Conservation (phyloP, 139 green algal species). For the Asterochloris erici region DNA sequence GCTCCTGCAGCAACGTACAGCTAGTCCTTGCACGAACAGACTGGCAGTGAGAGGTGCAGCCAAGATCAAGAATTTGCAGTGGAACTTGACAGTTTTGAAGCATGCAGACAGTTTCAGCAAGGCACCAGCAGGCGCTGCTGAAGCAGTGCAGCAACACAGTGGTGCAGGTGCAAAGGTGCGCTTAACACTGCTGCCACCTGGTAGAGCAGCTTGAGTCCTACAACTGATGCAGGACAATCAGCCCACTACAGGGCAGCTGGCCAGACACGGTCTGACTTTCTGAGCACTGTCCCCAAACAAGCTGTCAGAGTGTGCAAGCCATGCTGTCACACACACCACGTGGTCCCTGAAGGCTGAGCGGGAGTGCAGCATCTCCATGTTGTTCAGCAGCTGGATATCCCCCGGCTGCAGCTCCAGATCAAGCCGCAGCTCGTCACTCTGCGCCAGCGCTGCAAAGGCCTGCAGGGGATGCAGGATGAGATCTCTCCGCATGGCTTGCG, state of each 20-base stretch:
- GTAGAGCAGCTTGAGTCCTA: not conserved
- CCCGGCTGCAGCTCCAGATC: conserved; percentile 57
- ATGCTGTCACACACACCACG: conserved; percentile 8
- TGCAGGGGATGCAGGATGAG: not conserved
- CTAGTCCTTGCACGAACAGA: not conserved
- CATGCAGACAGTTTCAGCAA: not conserved
- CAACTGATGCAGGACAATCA: not conserved
- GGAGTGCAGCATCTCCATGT: conserved; percentile 54
- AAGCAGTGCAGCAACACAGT: not conserved
- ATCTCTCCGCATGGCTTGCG: too few species aligned
- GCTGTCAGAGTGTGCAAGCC: not conserved
- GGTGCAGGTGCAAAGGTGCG: not conserved
- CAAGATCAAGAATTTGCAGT: not conserved
- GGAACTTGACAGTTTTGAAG: not conserved
- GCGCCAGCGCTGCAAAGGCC: not conserved
- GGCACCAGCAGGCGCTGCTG: not conserved
- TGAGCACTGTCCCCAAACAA: not conserved
- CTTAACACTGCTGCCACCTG: not conserved
- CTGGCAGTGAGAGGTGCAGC: too few species aligned
- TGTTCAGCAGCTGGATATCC: conserved; percentile 68
- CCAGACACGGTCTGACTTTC: not conserved
- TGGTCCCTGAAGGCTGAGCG: conserved; percentile 45
- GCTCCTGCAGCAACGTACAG: conserved; percentile 14
- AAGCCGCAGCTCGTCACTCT: conserved; percentile 45
- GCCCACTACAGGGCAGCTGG: too few species aligned